A percentile compares a stretch with the other conserved stretches of the same genome.
Conservation (phyloP, 106 monocot species). For the Posidonia australis region DNA sequence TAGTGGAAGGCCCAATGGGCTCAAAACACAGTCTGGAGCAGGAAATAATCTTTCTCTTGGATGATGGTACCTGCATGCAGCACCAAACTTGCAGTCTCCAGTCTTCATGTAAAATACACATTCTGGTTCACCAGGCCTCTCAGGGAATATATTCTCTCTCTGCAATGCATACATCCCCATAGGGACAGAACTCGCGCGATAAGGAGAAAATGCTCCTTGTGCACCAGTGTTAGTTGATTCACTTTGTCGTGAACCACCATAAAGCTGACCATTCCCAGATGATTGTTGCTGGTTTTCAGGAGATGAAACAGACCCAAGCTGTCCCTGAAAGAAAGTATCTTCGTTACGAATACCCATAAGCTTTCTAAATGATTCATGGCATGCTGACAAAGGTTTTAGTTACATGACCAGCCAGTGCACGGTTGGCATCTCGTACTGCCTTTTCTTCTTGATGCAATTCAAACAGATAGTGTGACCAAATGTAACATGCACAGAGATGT, state of each 20-base stretch:
- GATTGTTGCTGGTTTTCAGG: slow-evolving; percentile 51
- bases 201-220: slow-evolving; percentile 54
- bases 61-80: slow-evolving; percentile 80
- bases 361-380: no score
- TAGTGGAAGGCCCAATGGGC: slow-evolving; percentile 76
- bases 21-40: slow-evolving; percentile 61
- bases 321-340: slow-evolving; percentile 29
- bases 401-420: no score
- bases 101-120: slow-evolving; percentile 95
- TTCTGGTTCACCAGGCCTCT: slow-evolving; percentile 82
- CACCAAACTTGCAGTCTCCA: slow-evolving; percentile 92
- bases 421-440: no score
- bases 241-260: slow-evolving; percentile 47
- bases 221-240: slow-evolving; percentile 29
- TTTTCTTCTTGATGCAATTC: no score
- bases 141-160: slow-evolving; percentile 73
- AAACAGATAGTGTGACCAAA: no score
- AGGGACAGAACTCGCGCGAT: slow-evolving; percentile 45
- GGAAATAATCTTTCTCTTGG: slow-evolving; percentile 63
- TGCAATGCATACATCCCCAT: slow-evolving; percentile 52
- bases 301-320: slow-evolving; percentile 50
- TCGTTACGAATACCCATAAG: no score
- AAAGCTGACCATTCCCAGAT: slow-evolving; percentile 31
- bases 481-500: no score
- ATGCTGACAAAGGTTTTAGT: no score